Evolutionary conservation across 192 early-diverging fungal genomes (phyloP), one percentile per base, ranked within the genome.

Genomic region (Coemansia sp.): DNA sequence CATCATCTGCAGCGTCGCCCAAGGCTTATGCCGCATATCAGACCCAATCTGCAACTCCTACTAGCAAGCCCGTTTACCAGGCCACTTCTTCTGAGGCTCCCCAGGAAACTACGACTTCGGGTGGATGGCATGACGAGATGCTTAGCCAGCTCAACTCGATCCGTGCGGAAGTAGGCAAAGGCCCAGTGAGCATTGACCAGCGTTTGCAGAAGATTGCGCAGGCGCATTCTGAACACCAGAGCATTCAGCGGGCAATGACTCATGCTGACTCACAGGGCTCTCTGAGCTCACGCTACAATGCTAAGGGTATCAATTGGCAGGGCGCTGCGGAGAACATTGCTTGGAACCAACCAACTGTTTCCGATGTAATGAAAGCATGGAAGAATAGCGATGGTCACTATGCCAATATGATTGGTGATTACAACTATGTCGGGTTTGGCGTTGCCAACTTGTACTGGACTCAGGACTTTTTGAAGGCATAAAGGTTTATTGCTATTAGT

Each of bases 301-400:
- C 49, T 0, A 28, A 18, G n/a, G 54, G 68, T 0, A 32, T 74
- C 8, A 5, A 26, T 27, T 76, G 64, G 66, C 30, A 3, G 31
- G 73, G 59, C 1, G 60, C 61, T 22, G 79, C 68, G 12, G 83
- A 84, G 58, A 84, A 82, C 81, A 71, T 84, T 52, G 83, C 83
- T n/a, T 67, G 65, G 68, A 76, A 73, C 60, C 67, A 67, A 50
- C 12, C 44, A 32, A 53, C 56, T 14, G 73, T 75, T 23, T 22
- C 51, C 14, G 44, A 56, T 25, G 83, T 76, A 18, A 73, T 84
- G 69, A 18, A 65, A 9, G 59, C 67, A 1, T 85, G 81, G 82
- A 77, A 38, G 53, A 62, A 74, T 38, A 84, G 83, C 66, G 49
- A 68, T 12, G 67, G 64, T 4, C 83, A 85, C 58, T 68, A 71